Evolutionary conservation across 495 filamentous ascomycete species (phyloP).

Genomic region (Penicillium parvum): DNA sequence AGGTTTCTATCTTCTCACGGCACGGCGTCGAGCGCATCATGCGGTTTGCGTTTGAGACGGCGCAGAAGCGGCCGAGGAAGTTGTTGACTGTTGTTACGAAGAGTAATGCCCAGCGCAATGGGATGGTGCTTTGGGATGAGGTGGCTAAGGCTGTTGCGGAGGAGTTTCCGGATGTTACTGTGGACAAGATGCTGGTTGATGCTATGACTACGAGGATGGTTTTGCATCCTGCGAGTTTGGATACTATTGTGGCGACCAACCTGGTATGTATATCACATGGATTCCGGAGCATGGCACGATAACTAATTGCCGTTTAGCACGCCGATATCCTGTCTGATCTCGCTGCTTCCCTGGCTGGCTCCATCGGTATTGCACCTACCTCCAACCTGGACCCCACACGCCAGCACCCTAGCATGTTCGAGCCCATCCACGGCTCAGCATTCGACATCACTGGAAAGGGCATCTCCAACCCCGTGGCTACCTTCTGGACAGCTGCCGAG

Average conservation of each 20-base stretch:
- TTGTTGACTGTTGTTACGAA: conserved; percentile 55
- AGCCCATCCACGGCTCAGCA: conserved; percentile 64
- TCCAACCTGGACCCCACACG: conserved; percentile 62
- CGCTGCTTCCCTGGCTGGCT: conserved; percentile 52
- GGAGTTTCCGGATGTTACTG: conserved; percentile 50
- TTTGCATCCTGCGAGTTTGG: conserved; percentile 47
- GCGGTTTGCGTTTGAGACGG: conserved; percentile 53
- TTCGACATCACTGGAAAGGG: conserved; percentile 71
- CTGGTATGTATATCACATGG: conserved; percentile 27
- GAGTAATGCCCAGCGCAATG: conserved; percentile 55
- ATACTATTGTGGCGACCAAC: conserved; percentile 56
- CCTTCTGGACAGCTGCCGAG: conserved; percentile 65
- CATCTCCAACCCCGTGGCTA: conserved; percentile 66
- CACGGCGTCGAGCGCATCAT: conserved; percentile 52
- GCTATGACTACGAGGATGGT: conserved; percentile 58
- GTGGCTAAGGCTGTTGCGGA: conserved; percentile 40
- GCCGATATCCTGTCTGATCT: conserved; percentile 56
- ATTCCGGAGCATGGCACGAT: background rate
- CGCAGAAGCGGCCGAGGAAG: conserved; percentile 42
- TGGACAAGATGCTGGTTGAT: conserved; percentile 58
- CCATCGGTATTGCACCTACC: conserved; percentile 56
- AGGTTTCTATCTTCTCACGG: conserved; percentile 52
- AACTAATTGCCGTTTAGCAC: conserved; percentile 27
- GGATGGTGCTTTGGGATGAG: conserved; percentile 57
- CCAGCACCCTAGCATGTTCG: conserved; percentile 59